Conservation (phyloP, 2,329 filamentous ascomycete genomes). For the Aspergillus ibericus region DNA sequence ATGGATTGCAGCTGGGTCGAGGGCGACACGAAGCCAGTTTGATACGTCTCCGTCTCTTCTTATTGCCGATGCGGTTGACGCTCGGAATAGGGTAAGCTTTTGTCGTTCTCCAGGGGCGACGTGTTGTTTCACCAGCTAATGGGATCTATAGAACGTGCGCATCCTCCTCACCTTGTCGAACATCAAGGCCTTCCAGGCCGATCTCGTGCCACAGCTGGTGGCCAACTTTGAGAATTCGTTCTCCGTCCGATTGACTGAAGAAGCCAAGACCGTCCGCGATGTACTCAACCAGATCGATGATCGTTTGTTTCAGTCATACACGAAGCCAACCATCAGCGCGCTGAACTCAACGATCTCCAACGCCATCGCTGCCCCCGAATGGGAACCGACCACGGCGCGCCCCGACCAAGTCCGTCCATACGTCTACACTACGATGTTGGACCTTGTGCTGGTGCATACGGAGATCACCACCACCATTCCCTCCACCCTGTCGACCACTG, state of each 20-base stretch:
- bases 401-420: constrained; percentile 82
- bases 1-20: constrained; percentile 50
- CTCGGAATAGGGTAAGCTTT: constrained; percentile 52
- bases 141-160: constrained; percentile 69
- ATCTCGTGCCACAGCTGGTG: constrained; percentile 84
- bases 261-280: constrained; percentile 87
- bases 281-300: constrained; percentile 88
- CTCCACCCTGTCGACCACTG: constrained; percentile 67
- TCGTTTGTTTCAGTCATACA: constrained; percentile 90
- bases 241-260: constrained; percentile 89
- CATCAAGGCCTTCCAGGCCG: constrained; percentile 75
- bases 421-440: constrained; percentile 81
- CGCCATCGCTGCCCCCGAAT: constrained; percentile 70
- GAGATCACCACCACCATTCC: constrained; percentile 78
- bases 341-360: constrained; percentile 69
- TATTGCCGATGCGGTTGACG: constrained; percentile 53
- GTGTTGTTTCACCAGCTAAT: constrained; percentile 5
- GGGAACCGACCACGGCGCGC: constrained; percentile 61
- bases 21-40: constrained; percentile 27
- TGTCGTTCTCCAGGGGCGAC: not conserved
- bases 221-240: constrained; percentile 91
- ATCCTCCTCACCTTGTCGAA: constrained; percentile 95
- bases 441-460: constrained; percentile 86
- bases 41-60: constrained; percentile 43
- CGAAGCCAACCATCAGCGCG: constrained; percentile 68